A percentile compares a stretch with the other conserved stretches of the same genome.
Evolutionary conservation across 345 rosid genomes (phyloP).

Genomic region (Brassica incana): DNA sequence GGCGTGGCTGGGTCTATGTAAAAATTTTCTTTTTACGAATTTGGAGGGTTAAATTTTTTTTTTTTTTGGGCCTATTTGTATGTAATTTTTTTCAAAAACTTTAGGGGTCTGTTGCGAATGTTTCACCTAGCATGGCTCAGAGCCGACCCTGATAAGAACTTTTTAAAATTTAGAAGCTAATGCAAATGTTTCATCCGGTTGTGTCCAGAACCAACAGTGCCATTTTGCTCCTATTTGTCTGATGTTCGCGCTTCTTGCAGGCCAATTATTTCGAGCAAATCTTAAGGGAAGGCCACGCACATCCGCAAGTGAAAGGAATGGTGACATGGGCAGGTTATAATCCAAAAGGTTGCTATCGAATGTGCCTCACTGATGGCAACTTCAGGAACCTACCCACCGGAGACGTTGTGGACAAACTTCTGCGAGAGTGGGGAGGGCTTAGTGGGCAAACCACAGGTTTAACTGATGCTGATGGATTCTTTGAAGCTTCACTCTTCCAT

Average conservation of each 20-base stretch:
- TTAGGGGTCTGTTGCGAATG: no score
- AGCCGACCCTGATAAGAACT: neutral
- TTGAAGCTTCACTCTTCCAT: constrained; percentile 59
- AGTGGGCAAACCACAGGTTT: constrained; percentile 26
- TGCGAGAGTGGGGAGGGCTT: constrained; percentile 56
- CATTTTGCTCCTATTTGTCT: neutral
- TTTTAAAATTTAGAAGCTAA: neutral
- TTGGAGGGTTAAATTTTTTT: no score
- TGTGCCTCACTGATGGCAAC: constrained; percentile 77
- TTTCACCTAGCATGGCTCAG: no score
- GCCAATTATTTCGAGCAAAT: constrained; percentile 58
- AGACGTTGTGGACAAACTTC: constrained; percentile 69
- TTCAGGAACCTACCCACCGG: constrained; percentile 70
- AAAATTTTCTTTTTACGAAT: no score
- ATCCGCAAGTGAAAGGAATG: constrained; percentile 68
- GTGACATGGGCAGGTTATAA: constrained; percentile 68
- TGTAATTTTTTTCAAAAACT: no score
- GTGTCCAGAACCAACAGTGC: neutral
- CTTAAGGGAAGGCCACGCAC: constrained; percentile 65
- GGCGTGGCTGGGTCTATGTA: no score
- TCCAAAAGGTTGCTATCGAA: constrained; percentile 60
- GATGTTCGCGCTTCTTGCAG: constrained; percentile 31
- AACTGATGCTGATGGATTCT: constrained; percentile 55
- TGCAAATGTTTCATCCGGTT: neutral
- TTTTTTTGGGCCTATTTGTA: no score